These are phyloP conservation scores for Coemansia sp. DNA, from an alignment of 192 early-diverging fungal species.

Conservation along the genomic window DNA sequence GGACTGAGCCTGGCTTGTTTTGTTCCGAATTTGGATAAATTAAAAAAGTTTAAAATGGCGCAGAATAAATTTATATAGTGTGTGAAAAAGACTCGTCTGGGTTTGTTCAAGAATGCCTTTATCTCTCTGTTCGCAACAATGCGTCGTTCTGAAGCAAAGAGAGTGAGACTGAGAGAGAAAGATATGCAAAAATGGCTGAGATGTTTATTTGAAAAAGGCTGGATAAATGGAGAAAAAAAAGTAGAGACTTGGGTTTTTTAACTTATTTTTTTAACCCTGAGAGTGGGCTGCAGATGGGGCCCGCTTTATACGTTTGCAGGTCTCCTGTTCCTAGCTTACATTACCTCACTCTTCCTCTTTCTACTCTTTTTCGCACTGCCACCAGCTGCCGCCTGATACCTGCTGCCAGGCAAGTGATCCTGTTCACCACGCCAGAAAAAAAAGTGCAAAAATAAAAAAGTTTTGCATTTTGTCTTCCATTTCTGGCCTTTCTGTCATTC, in stretches of 20 bases:
- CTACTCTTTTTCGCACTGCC: not conserved
- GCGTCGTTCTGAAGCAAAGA: not conserved
- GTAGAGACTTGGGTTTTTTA: not conserved
- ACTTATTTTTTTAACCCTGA: too few species aligned
- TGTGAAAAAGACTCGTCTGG: not conserved
- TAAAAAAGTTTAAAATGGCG: slow-evolving; percentile 8
- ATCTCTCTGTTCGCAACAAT: too few species aligned
- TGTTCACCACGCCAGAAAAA: too few species aligned
- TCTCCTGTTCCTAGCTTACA: too few species aligned
- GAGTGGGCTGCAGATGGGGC: too few species aligned
- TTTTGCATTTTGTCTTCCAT: too few species aligned
- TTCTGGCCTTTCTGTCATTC: too few species aligned
- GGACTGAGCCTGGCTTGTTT: too few species aligned
- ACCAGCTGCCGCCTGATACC: not conserved
- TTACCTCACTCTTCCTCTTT: not conserved
- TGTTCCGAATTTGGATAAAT: not conserved
- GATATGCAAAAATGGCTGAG: not conserved
- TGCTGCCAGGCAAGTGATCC: not conserved
- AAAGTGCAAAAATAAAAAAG: too few species aligned
- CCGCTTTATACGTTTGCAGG: too few species aligned
- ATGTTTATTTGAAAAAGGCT: not conserved
- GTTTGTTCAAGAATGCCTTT: too few species aligned
- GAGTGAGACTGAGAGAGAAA: not conserved
- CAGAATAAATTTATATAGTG: not conserved
- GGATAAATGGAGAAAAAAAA: not conserved